A percentile compares a stretch with the other conserved stretches of the same genome.
phyloP scores from a whole-genome alignment of 2,329 filamentous ascomycete species.

The Trichoderma breve region DNA sequence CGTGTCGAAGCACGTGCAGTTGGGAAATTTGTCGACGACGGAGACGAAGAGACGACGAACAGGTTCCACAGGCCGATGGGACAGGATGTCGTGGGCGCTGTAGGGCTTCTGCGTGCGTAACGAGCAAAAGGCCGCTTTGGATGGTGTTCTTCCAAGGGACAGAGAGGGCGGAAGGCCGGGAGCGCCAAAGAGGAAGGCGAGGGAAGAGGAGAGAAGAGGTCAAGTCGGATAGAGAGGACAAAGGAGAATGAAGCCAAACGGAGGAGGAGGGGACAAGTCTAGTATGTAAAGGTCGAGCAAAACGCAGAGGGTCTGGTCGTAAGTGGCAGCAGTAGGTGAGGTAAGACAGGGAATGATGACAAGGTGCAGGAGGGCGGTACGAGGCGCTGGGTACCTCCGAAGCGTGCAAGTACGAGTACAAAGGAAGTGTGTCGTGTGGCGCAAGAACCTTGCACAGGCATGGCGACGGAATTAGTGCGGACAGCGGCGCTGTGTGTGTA shows the following conservation, averaged over 20 bases:
- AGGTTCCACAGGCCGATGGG: conserved; percentile 2
- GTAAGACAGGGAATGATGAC: conserved; percentile 22
- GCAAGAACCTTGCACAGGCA: conserved; percentile 3
- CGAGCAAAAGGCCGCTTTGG: conserved; percentile 20
- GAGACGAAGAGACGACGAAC: not conserved
- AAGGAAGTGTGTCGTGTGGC: conserved; percentile 2
- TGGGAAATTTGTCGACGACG: conserved; percentile 1
- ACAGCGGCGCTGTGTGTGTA: not conserved
- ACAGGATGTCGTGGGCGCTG: conserved; percentile 15
- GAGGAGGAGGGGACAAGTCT: conserved; percentile 21
- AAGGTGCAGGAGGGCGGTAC: conserved; percentile 20
- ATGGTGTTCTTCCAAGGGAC: conserved; percentile 17
- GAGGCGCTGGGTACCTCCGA: conserved; percentile 3
- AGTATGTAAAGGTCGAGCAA: conserved; percentile 17
- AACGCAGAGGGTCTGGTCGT: conserved; percentile 1
- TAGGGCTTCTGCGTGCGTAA: not conserved
- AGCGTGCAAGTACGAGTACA: not conserved
- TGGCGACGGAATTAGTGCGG: not conserved
- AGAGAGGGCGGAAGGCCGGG: conserved; percentile 22
- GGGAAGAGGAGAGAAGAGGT: conserved; percentile 27
- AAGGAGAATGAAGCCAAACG: conserved; percentile 19
- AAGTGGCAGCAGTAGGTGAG: conserved; percentile 16
- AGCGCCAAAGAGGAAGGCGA: conserved; percentile 24
- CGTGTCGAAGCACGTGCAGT: conserved; percentile 18
- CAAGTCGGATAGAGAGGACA: conserved; percentile 22